Evolutionary conservation across 495 filamentous ascomycete species (phyloP).

Genomic region (Lasiosphaeriaceae sp.): DNA sequence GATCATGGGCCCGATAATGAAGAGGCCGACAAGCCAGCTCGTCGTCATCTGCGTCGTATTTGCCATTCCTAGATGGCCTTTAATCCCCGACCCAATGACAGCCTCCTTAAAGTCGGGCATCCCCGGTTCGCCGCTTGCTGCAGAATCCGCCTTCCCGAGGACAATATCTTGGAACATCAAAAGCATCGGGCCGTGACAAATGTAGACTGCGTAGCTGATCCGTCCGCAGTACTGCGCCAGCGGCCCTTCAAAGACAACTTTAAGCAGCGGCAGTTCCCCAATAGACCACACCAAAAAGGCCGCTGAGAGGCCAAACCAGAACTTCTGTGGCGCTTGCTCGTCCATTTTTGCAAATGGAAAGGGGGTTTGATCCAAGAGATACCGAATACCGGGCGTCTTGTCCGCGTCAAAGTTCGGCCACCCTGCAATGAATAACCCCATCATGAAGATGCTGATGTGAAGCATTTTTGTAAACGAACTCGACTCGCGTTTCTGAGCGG

Average conservation of each 20-base stretch:
- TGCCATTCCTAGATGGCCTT: slow-evolving; percentile 50
- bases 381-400: slow-evolving; percentile 33
- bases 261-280: slow-evolving; percentile 48
- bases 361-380: slow-evolving; percentile 31
- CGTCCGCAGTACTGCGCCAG: slow-evolving; percentile 60
- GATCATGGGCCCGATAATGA: slow-evolving; percentile 47
- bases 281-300: slow-evolving; percentile 53
- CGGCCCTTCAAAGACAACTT: slow-evolving; percentile 50
- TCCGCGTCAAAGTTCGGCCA: slow-evolving; percentile 41
- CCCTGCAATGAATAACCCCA: slow-evolving; percentile 40
- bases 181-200: slow-evolving; percentile 57
- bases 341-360: slow-evolving; percentile 29
- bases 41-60: slow-evolving; percentile 47
- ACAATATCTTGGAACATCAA: slow-evolving; percentile 46
- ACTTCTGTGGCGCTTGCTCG: slow-evolving; percentile 35
- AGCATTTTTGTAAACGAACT: slow-evolving; percentile 13
- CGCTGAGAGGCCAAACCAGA: slow-evolving; percentile 57
- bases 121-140: slow-evolving; percentile 19
- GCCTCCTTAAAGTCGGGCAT: slow-evolving; percentile 23
- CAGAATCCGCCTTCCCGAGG: slow-evolving; percentile 26
- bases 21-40: slow-evolving; percentile 48
- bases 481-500: background rate
- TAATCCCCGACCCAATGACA: slow-evolving; percentile 37
- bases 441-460: slow-evolving; percentile 25
- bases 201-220: slow-evolving; percentile 59